These are phyloP conservation scores for Asclepias syriaca DNA, from an alignment of 257 asterid genomes.

Conservation along the genomic window DNA sequence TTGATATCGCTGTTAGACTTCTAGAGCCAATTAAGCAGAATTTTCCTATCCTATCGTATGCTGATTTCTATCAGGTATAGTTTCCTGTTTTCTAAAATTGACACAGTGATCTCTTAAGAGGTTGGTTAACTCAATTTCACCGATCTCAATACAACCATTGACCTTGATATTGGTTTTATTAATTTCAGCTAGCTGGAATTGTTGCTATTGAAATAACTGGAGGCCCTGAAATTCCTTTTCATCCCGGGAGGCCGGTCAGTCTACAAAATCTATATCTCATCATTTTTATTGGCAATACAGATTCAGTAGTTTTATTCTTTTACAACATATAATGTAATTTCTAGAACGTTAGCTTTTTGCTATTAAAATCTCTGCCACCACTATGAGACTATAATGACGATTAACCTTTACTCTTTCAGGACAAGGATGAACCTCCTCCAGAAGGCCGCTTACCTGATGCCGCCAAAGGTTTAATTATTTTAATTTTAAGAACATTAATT, in stretches of 20 bases:
- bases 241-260: constrained; percentile 72
- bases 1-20: constrained; percentile 64
- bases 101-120: not conserved
- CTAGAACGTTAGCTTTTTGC: not conserved
- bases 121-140: not conserved
- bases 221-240: constrained; percentile 86
- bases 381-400: not conserved
- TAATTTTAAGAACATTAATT: too few relatives aligned
- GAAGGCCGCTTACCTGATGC: constrained; percentile 95
- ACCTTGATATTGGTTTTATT: not conserved
- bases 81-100: not conserved
- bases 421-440: constrained; percentile 56
- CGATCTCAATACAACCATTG: not conserved
- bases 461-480: constrained; percentile 50
- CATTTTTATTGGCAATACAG: not conserved
- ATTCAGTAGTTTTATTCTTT: not conserved
- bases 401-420: constrained; percentile 35
- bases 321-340: not conserved
- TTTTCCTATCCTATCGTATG: constrained; percentile 55
- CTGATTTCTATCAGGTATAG: constrained; percentile 63
- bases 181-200: constrained; percentile 65
- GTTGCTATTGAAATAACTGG: constrained; percentile 95
- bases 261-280: too few relatives aligned
- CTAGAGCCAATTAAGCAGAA: constrained; percentile 70
- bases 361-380: not conserved